Evolutionary conservation across 2,329 filamentous ascomycete genomes (phyloP).

Genomic region (Lomentospora prolificans): DNA sequence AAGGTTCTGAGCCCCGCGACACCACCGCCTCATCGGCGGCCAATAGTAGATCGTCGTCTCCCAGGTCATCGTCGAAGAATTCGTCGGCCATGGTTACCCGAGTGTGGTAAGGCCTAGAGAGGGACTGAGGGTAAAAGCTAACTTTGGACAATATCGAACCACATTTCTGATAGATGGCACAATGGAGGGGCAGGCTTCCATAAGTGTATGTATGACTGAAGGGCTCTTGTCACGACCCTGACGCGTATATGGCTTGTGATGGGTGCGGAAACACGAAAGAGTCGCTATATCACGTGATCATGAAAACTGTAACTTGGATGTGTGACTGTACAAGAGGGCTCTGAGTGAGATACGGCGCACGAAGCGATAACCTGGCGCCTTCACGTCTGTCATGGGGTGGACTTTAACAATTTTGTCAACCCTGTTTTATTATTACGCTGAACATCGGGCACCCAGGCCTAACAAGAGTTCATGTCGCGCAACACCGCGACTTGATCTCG

Average conservation of each 20-base stretch:
- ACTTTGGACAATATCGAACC: background rate
- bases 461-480: too few relatives aligned
- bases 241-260: background rate
- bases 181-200: background rate
- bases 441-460: too few relatives aligned
- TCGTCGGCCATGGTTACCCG: constrained; percentile 24
- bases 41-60: constrained; percentile 55
- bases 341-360: too few relatives aligned
- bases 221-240: background rate
- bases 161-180: background rate
- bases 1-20: background rate
- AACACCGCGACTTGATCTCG: too few relatives aligned
- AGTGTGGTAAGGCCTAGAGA: background rate
- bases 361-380: too few relatives aligned
- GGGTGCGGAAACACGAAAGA: constrained; percentile 2
- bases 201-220: too few relatives aligned
- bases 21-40: constrained; percentile 41
- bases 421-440: too few relatives aligned
- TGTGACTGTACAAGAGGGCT: background rate
- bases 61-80: constrained; percentile 54
- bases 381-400: too few relatives aligned
- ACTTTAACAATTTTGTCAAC: too few relatives aligned
- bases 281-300: constrained; percentile 6
- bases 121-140: background rate
- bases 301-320: background rate